Evolutionary conservation across 306 rosid species (phyloP).

Genomic region (Begonia masoniana): DNA sequence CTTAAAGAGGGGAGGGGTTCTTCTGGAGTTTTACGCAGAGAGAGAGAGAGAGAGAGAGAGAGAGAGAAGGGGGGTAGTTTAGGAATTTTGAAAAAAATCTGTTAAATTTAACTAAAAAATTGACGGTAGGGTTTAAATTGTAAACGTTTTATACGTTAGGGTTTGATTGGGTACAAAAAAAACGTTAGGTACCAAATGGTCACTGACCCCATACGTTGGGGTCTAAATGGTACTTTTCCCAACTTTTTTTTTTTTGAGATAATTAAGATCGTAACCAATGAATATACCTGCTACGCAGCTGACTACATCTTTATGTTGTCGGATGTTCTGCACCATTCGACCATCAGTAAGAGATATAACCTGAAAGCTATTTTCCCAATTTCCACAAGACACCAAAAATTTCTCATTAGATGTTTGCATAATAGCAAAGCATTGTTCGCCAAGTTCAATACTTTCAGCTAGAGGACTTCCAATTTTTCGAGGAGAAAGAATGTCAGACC

Average conservation of each 20-base stretch:
- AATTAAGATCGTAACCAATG: neutral
- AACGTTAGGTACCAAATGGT: too few relatives aligned
- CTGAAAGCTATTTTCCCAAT: slow-evolving; percentile 99
- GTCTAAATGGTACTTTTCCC: too few relatives aligned
- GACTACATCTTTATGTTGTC: slow-evolving; percentile 95
- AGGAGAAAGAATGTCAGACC: slow-evolving; percentile 66
- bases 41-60: too few relatives aligned
- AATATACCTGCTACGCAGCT: slow-evolving; percentile 90
- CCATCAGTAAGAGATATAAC: slow-evolving; percentile 81
- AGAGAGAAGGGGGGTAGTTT: too few relatives aligned
- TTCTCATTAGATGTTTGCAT: slow-evolving; percentile 72
- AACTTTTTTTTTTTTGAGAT: neutral
- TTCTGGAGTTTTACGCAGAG: too few relatives aligned
- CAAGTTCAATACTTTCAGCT: slow-evolving; percentile 83
- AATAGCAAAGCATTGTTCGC: slow-evolving; percentile 77
- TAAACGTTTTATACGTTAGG: too few relatives aligned
- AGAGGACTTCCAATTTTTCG: slow-evolving; percentile 84
- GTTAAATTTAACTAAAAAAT: too few relatives aligned
- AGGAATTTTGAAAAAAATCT: too few relatives aligned
- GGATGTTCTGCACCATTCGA: slow-evolving; percentile 87
- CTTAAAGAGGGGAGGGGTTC: too few relatives aligned
- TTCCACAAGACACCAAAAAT: slow-evolving; percentile 83
- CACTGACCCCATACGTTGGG: too few relatives aligned
- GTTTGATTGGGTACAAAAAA: too few relatives aligned
- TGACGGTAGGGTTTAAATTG: too few relatives aligned